Evolutionary conservation across 805 yeast species (phyloP).

Genomic region (Torulaspora microellipsoides): DNA sequence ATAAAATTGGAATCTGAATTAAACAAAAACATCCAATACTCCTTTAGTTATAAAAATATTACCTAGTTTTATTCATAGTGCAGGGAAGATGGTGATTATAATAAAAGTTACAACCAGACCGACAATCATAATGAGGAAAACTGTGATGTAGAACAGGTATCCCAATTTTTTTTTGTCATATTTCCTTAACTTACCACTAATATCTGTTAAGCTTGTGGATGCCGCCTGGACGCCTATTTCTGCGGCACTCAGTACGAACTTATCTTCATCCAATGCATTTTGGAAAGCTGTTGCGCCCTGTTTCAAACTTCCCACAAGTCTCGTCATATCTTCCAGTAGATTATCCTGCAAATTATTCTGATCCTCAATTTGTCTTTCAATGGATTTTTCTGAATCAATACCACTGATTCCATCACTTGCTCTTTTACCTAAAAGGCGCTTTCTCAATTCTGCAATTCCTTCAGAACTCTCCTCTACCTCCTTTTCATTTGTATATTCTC

Average conservation of each 20-base stretch:
- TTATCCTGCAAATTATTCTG: conserved; percentile 39
- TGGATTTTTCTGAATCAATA: conserved; percentile 10
- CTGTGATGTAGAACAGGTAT: conserved; percentile 27
- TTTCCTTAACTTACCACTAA: conserved; percentile 31
- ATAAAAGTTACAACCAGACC: conserved; percentile 35
- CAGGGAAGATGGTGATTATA: conserved; percentile 39
- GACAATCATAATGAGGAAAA: conserved; percentile 25
- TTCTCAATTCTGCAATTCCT: conserved; percentile 32
- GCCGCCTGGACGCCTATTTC: conserved; percentile 40
- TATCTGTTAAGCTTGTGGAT: conserved; percentile 32
- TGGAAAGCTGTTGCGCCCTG: conserved; percentile 41
- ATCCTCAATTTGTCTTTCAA: conserved; percentile 36
- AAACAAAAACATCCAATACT: not conserved
- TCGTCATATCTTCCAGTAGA: conserved; percentile 37
- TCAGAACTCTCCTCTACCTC: conserved; percentile 11
- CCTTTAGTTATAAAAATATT: not conserved
- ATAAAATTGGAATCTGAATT: no score
- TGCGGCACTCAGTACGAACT: conserved; percentile 38
- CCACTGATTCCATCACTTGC: conserved; percentile 1
- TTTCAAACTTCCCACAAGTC: conserved; percentile 35
- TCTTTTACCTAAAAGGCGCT: conserved; percentile 30
- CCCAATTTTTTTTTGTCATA: conserved; percentile 33
- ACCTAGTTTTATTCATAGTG: conserved; percentile 24
- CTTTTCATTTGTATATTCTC: not conserved
- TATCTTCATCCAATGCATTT: conserved; percentile 37